Percentiles rank a stretch among this genome's conserved stretches.
Conservation (phyloP, 805 yeast genomes). For the Candida boidinii region DNA sequence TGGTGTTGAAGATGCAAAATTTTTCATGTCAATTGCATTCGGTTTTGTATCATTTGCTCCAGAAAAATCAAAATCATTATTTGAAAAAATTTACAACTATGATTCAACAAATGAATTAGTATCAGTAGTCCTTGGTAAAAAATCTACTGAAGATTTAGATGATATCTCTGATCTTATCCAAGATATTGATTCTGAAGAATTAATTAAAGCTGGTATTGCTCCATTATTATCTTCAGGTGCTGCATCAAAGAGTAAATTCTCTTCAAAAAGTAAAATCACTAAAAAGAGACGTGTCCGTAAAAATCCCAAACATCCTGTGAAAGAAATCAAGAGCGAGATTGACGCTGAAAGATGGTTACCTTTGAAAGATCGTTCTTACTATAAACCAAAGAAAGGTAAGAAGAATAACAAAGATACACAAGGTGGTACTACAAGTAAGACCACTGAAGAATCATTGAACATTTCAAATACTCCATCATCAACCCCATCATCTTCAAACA, state of each 20-base stretch:
- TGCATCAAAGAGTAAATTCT: not conserved
- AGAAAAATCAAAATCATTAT: conserved; percentile 21
- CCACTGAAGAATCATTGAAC: conserved; percentile 29
- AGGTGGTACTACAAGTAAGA: conserved; percentile 48
- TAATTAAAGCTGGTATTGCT: conserved; percentile 21
- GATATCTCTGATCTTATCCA: conserved; percentile 19
- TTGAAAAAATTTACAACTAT: conserved; percentile 12
- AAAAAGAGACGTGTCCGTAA: conserved; percentile 18
- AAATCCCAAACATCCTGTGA: conserved; percentile 20
- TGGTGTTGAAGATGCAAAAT: conserved; percentile 14
- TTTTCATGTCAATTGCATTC: conserved; percentile 25
- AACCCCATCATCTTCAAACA: conserved; percentile 7
- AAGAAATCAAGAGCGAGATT: conserved; percentile 19
- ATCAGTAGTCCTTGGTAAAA: conserved; percentile 10
- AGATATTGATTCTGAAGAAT: conserved; percentile 22
- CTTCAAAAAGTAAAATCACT: conserved; percentile 1
- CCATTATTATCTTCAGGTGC: conserved; percentile 12
- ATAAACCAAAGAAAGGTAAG: conserved; percentile 69
- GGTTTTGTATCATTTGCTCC: conserved; percentile 28
- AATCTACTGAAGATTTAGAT: conserved; percentile 5
- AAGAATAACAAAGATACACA: conserved; percentile 47
- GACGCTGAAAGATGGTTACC: conserved; percentile 91
- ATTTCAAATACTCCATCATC: conserved; percentile 9
- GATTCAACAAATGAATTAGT: conserved; percentile 14
- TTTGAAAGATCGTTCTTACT: conserved; percentile 73